A percentile compares a stretch with the other conserved stretches of the same genome.
phyloP scores from a whole-genome alignment of 148 eudicot species.

The Persicaria tinctoria region DNA sequence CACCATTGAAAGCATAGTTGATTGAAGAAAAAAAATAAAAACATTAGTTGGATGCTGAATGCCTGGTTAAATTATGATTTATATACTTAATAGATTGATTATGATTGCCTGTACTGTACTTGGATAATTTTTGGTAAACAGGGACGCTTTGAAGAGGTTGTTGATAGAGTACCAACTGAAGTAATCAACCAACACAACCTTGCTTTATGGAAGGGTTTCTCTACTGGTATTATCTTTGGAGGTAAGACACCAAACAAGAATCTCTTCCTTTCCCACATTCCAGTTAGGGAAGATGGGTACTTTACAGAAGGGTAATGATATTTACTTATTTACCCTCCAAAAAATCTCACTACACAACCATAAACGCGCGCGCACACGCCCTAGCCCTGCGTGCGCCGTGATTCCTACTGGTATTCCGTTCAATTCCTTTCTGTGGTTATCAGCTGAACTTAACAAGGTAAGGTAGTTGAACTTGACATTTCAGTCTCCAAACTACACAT shows the following conservation, averaged over 20 bases:
- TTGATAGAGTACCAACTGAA: not conserved
- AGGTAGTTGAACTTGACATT: not conserved
- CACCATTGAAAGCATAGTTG: slow-evolving; percentile 8
- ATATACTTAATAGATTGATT: slow-evolving; percentile 1
- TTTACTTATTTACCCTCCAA: too few relatives aligned
- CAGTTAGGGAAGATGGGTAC: not conserved
- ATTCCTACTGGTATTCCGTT: not conserved
- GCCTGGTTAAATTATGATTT: not conserved
- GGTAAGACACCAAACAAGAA: not conserved
- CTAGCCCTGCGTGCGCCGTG: too few relatives aligned
- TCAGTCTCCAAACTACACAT: not conserved
- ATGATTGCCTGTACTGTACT: not conserved
- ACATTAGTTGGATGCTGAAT: not conserved
- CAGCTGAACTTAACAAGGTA: not conserved
- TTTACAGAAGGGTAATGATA: not conserved
- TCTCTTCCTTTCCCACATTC: not conserved
- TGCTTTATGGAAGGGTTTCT: not conserved
- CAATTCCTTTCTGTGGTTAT: not conserved
- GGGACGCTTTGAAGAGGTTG: not conserved
- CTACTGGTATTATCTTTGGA: not conserved
- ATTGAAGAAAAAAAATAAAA: not conserved
- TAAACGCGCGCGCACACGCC: too few relatives aligned
- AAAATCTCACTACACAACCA: too few relatives aligned
- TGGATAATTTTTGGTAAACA: not conserved
- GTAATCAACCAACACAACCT: not conserved